These are phyloP conservation scores for Takakia lepidozioides DNA, from an alignment of 225 moss, liverwort and hornwort genomes.

Conservation along the genomic window DNA sequence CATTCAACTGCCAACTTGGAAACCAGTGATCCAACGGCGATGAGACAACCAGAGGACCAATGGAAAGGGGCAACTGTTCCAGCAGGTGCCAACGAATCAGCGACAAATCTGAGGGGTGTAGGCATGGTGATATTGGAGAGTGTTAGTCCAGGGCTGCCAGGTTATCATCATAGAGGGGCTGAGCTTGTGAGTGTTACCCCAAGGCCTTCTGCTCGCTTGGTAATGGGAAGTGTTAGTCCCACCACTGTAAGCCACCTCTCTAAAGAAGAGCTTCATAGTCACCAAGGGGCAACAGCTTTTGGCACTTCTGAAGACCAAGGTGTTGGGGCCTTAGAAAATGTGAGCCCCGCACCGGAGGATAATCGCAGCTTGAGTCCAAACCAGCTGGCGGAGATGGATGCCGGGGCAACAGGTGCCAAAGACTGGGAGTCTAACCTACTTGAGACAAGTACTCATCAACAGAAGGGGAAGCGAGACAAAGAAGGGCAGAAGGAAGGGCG, in stretches of 20 bases:
- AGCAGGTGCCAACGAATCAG: conserved; percentile 33
- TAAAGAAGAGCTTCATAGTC: too few relatives aligned
- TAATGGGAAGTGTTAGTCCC: conserved; percentile 71
- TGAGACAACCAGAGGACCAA: conserved; percentile 11
- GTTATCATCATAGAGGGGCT: conserved; percentile 33
- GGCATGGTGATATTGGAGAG: conserved; percentile 76
- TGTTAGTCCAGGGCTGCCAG: conserved; percentile 74
- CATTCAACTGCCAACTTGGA: too few relatives aligned
- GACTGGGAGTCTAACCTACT: conserved; percentile 5
- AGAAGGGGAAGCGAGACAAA: conserved; percentile 32
- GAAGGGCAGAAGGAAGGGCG: conserved; percentile 43
- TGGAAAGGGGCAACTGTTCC: conserved; percentile 30
- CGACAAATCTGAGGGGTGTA: conserved; percentile 52
- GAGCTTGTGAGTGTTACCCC: conserved; percentile 47
- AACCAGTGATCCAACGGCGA: conserved; percentile 14
- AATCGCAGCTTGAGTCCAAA: conserved; percentile 29
- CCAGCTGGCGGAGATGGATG: background rate
- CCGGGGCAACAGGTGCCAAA: background rate
- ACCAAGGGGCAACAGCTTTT: too few relatives aligned
- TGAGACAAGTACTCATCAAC: conserved; percentile 6
- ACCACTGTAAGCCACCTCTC: conserved; percentile 10
- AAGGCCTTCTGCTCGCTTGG: conserved; percentile 27
- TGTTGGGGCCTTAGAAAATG: conserved; percentile 36
- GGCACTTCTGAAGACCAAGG: conserved; percentile 1
- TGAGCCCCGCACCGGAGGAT: conserved; percentile 50